phyloP scores from a whole-genome alignment of 345 rosid species.

The Nephelium lappaceum region DNA sequence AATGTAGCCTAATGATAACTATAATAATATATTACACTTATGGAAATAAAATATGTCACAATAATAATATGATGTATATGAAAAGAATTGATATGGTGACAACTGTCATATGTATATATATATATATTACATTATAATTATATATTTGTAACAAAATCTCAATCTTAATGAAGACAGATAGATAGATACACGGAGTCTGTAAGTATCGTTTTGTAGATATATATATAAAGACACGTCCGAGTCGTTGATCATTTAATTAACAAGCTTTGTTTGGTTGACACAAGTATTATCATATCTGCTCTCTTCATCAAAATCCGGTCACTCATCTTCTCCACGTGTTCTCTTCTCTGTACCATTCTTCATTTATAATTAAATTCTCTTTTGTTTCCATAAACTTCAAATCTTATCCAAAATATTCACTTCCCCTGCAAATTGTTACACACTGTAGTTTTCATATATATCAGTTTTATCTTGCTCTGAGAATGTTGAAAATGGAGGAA shows the following conservation, averaged over 20 bases:
- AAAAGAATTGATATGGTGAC: too few species aligned
- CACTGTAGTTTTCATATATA: neutral
- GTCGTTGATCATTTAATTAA: neutral
- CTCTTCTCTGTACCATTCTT: neutral
- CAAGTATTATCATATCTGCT: neutral
- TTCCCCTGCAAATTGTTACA: neutral
- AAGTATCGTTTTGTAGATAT: neutral
- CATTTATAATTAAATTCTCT: neutral
- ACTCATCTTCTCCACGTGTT: constrained; percentile 13
- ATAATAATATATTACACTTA: too few species aligned
- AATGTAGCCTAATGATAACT: too few species aligned
- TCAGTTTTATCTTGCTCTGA: neutral
- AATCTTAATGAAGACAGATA: neutral
- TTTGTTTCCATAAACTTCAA: neutral
- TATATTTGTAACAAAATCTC: too few species aligned
- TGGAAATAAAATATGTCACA: too few species aligned
- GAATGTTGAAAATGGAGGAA: neutral
- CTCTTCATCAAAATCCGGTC: constrained; percentile 3
- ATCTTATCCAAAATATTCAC: too few species aligned
- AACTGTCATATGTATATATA: too few species aligned
- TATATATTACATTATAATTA: too few species aligned
- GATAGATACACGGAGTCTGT: neutral
- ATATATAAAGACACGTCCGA: neutral
- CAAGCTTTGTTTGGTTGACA: neutral
- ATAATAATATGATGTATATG: too few species aligned